Base-by-base conservation (phyloP, 306 rosid genomes). In the Heteromeles arbutifolia region DNA sequence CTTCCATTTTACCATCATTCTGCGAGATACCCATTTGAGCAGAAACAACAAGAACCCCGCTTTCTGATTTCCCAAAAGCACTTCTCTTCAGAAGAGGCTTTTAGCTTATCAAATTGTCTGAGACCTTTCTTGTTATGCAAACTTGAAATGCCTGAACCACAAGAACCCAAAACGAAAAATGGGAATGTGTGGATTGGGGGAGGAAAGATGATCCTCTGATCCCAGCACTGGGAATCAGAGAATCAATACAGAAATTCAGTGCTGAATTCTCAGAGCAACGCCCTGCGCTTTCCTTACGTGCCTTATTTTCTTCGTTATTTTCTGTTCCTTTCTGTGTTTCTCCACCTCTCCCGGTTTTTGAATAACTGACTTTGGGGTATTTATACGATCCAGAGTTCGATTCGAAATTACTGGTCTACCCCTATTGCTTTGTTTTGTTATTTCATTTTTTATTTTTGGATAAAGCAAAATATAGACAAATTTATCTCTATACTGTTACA, bases 141-240 rank as follows among this genome's bases (percentile, higher is more conserved):
- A 70, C 29, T 26, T 13, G 2, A 13, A 31, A 22, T 68, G 57
- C 75, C 59, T 0, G 21, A 50, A 50, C 54, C 21, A 72, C 58
- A 56, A 61, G 53, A 52, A 39, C 37, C 25, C 54, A 17, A 14
- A 14, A 48, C 7, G 41, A 45, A 73, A n/a, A 45, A 50, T 3
- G 22, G 4, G 22, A 9, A 44, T 12, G 41, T 21, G 21, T 15
- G 3, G 29, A 22, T 13, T 12, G 32, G 80, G 67, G 31, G 17
- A 50, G 71, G 41, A 56, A 66, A 26, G 77, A 45, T 69, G 91
- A 85, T 79, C 78, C 96, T 86, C 96, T 89, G 92, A 89, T 69
- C 78, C 96, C 90, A 70, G 19, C 2, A 57, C 59, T 74, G 87
- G 91, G 91, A 88, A 77, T 81, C 97, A 90, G 92, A 90, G 97